Evolutionary conservation across 225 moss, liverwort and hornwort genomes (phyloP), one percentile per base, ranked within the genome.

Genomic region (Pseudoscleropodium purum): DNA sequence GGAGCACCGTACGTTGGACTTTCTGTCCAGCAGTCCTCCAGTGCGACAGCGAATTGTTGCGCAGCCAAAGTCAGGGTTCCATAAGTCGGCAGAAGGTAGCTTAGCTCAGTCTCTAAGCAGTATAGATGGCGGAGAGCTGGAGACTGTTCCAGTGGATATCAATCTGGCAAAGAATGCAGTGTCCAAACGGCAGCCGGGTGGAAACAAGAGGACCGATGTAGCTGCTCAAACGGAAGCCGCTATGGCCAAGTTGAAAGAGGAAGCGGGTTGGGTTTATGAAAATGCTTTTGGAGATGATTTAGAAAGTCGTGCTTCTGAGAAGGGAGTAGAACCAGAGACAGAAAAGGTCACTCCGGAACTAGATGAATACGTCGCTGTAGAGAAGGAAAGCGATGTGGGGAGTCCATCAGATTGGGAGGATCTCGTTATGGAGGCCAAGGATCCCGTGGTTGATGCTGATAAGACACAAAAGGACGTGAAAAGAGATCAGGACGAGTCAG

Each of bases 241-340:
- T 37, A 97, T 99, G 97, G 93, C 95, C 56, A 95, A 96, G 86
- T 81, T 99, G 92, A 97, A 95, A 91, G 97, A 94, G 75, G 94
- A 95, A 77, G 95, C 99, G 74, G 95, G 97, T 37, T 99, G 99
- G 99, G 95, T 97, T 21, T 97, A 99, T 68, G 97, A 97, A 91
- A 97, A 88, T 90, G 94, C 99, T 63, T 97, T 99, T 86, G 96
- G 92, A 69, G 96, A 97, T 89, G 95, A 95, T 85, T 92, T 33
- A 52, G 64, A 29, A 81, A 43, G 43, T 57, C 61, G 75, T 85
- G 87, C 23, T 81, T 81, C 68, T 79, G 83, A 79, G n/a, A 94
- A 91, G 83, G 88, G 67, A 84, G 69, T 70, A 85, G 88, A 84
- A 54, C 29, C 82, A 69, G 82, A 91, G 62, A 23, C 64, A 49